Evolutionary conservation across 2,329 filamentous ascomycete genomes (phyloP).

Genomic region (Alternaria gaisen): DNA sequence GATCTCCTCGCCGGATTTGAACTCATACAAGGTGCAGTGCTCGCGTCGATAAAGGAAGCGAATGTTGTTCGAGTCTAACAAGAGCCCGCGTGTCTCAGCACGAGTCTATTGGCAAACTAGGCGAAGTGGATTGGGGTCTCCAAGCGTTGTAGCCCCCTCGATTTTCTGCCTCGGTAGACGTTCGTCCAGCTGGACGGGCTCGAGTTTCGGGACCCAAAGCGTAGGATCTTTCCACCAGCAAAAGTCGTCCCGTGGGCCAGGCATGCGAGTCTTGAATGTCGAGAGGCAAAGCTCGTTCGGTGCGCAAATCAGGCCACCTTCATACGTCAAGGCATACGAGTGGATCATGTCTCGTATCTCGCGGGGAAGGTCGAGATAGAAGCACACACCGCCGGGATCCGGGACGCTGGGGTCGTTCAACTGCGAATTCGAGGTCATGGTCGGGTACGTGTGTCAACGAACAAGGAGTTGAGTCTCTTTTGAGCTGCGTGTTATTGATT

Average conservation of each 20-base stretch:
- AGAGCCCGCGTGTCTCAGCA: not conserved
- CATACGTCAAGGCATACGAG: not conserved
- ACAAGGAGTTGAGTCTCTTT: not conserved
- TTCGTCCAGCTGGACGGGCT: not conserved
- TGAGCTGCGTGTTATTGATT: not conserved
- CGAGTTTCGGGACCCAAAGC: not conserved
- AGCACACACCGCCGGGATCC: not conserved
- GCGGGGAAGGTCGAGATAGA: not conserved
- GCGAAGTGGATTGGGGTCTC: not conserved
- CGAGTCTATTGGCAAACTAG: not conserved
- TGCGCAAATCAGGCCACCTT: not conserved
- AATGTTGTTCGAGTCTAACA: not conserved
- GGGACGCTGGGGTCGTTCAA: not conserved
- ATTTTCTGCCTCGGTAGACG: not conserved
- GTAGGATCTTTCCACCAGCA: not conserved
- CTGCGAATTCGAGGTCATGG: not conserved
- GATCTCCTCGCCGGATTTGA: not conserved
- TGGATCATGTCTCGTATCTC: not conserved
- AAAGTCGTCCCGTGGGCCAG: not conserved
- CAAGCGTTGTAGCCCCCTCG: not conserved
- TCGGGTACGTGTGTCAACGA: not conserved
- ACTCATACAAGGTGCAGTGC: too few relatives aligned
- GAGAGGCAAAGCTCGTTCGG: not conserved
- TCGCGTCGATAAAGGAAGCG: not conserved
- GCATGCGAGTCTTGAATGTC: too few relatives aligned